Conservation (phyloP, 306 rosid species). For the Malus sieversii region DNA sequence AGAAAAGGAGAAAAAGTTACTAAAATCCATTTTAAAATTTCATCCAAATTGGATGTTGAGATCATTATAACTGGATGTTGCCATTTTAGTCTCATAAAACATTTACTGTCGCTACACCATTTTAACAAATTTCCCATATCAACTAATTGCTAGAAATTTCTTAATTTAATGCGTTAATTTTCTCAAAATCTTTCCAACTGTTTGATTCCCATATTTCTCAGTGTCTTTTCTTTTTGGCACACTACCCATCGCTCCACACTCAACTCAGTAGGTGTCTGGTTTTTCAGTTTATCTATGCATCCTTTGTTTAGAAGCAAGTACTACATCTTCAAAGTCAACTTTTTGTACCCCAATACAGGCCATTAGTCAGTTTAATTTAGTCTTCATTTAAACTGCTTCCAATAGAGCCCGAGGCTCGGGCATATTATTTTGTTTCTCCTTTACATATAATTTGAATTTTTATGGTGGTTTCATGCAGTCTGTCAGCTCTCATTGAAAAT, state of each 20-base stretch:
- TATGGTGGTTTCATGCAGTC: slow-evolving; percentile 39
- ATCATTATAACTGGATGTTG: neutral
- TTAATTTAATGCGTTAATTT: neutral
- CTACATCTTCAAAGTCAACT: neutral
- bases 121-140: neutral
- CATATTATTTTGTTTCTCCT: neutral
- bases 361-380: neutral
- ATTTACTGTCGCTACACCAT: neutral
- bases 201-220: neutral
- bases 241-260: neutral
- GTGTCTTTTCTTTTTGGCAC: neutral
- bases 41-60: neutral
- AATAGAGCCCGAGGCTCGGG: slow-evolving; percentile 7
- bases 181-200: neutral
- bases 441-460: slow-evolving; percentile 10
- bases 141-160: neutral
- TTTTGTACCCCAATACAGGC: neutral
- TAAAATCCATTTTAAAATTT: neutral
- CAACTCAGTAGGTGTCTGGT: neutral
- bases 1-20: neutral
- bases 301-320: neutral
- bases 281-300: neutral
- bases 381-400: slow-evolving; percentile 13
- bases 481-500: slow-evolving; percentile 94
- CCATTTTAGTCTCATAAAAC: neutral